Evolutionary conservation across 208 protist species (phyloP).

Genomic region (Angomonas ambiguus): DNA sequence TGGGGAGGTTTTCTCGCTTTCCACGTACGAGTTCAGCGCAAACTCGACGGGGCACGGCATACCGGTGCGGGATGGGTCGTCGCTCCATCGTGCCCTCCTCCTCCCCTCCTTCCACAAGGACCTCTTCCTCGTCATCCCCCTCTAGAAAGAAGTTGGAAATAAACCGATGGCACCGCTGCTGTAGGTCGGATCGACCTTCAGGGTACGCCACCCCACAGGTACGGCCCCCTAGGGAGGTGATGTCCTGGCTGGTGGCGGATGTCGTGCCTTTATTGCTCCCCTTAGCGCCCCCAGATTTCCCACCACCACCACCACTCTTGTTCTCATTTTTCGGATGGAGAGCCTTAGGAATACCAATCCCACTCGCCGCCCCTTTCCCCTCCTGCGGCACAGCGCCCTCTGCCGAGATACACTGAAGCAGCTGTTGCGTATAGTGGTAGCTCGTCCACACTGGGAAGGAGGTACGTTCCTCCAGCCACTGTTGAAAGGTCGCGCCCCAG

Average conservation of each 20-base stretch:
- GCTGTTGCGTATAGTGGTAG: constrained; percentile 4
- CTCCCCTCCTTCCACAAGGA: neutral
- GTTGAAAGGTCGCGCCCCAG: constrained; percentile 26
- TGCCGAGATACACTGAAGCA: neutral
- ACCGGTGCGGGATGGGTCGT: neutral
- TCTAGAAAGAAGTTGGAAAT: constrained; percentile 39
- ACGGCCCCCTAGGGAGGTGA: neutral
- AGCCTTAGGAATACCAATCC: neutral
- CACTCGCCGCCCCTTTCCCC: neutral
- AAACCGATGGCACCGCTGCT: constrained; percentile 49
- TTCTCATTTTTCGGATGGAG: neutral
- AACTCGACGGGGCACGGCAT: constrained; percentile 28
- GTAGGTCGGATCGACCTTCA: constrained; percentile 39
- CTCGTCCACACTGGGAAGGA: constrained; percentile 45
- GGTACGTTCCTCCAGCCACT: constrained; percentile 26
- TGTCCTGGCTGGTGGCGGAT: constrained; percentile 1
- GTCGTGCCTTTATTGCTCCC: constrained; percentile 3
- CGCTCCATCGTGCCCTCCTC: no score
- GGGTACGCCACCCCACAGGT: constrained; percentile 49
- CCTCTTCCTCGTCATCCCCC: neutral
- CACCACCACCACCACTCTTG: neutral
- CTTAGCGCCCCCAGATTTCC: neutral
- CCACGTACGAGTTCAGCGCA: constrained; percentile 31
- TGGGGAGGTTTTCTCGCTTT: constrained; percentile 36
- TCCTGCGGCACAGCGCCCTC: neutral